These are phyloP conservation scores for Parsonsia alboflavescens DNA, from an alignment of 257 asterid genomes.

Conservation along the genomic window DNA sequence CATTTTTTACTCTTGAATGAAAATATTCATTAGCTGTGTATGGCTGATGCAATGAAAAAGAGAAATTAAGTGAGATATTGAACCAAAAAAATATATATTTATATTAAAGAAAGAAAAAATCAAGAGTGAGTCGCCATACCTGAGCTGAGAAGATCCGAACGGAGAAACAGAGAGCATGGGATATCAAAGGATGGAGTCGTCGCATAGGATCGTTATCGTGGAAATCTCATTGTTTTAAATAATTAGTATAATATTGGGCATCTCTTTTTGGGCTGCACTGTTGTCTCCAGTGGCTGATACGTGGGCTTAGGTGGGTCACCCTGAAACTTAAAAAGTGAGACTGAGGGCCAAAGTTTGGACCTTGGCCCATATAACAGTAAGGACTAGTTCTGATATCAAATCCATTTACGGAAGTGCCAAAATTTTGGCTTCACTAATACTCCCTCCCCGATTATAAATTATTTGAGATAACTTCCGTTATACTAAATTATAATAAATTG, in stretches of 20 bases:
- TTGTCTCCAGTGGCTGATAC: too few species aligned
- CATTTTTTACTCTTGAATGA: slow-evolving; percentile 24
- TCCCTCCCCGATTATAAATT: too few species aligned
- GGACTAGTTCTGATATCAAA: too few species aligned
- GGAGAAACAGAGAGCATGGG: background rate
- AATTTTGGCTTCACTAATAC: too few species aligned
- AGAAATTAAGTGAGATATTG: background rate
- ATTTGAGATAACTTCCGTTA: too few species aligned
- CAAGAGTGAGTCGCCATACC: background rate
- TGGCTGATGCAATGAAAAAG: background rate
- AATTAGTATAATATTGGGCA: background rate
- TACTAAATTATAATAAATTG: too few species aligned
- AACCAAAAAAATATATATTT: too few species aligned
- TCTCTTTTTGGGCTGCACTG: too few species aligned
- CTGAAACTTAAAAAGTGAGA: background rate
- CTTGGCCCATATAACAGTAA: too few species aligned
- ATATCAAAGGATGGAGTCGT: background rate
- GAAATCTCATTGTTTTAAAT: background rate
- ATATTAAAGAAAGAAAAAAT: background rate
- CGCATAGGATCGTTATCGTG: background rate
- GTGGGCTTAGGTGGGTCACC: background rate
- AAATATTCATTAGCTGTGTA: slow-evolving; percentile 30
- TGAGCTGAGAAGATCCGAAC: background rate
- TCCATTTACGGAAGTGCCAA: too few species aligned
- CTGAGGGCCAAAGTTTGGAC: too few species aligned